A percentile compares a stretch with the other conserved stretches of the same genome.
phyloP scores from a whole-genome alignment of 129 eudicot species.

The Deinandra increscens region DNA sequence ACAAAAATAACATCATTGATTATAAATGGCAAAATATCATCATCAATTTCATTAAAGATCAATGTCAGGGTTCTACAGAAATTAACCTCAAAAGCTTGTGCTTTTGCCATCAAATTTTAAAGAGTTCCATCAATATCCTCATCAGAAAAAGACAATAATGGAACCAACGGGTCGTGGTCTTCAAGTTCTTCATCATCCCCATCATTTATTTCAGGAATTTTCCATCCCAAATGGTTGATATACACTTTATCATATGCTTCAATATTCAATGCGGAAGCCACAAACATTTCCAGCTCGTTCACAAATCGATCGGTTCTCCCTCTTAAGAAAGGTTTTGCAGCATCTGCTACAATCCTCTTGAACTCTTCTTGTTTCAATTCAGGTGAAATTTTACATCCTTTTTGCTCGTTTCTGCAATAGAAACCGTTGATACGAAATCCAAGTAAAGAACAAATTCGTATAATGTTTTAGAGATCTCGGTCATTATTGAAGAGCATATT shows the following conservation, averaged over 20 bases:
- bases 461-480: neutral
- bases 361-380: slow-evolving; percentile 50
- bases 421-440: neutral
- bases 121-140: slow-evolving; percentile 51
- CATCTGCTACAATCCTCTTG: slow-evolving; percentile 49
- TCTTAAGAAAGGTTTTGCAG: slow-evolving; percentile 59
- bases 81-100: neutral
- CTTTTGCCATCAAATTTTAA: slow-evolving; percentile 19
- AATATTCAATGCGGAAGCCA: slow-evolving; percentile 66
- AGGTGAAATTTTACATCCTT: slow-evolving; percentile 26
- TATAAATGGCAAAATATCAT: neutral
- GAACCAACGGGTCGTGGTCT: slow-evolving; percentile 42
- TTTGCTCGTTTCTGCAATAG: slow-evolving; percentile 53
- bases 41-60: too few species aligned
- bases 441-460: neutral
- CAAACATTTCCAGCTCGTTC: slow-evolving; percentile 67
- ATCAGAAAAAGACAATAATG: slow-evolving; percentile 50
- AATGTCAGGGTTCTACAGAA: neutral
- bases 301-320: slow-evolving; percentile 69
- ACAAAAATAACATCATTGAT: neutral
- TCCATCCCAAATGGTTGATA: slow-evolving; percentile 65
- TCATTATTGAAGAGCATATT: neutral
- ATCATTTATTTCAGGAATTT: slow-evolving; percentile 31
- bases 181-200: slow-evolving; percentile 37
- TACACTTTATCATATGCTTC: slow-evolving; percentile 75